phyloP scores from a whole-genome alignment of 352 stramenopile species.

The Phytophthora pistaciae region DNA sequence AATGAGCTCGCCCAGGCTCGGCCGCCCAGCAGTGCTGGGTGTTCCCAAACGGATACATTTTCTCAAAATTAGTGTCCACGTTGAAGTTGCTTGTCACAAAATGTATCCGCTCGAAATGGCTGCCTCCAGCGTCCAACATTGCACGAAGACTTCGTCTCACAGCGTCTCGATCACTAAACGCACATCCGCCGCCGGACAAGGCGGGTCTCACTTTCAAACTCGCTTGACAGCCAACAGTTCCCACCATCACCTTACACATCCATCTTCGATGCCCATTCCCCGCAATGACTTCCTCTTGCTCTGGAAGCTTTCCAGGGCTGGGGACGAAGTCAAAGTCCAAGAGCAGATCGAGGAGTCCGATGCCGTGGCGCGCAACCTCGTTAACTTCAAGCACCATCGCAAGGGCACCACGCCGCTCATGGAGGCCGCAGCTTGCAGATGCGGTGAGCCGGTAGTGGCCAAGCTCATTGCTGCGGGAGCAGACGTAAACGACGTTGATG shows the following conservation, averaged over 20 bases:
- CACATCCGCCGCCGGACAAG: too few relatives aligned
- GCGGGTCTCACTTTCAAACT: slow-evolving; percentile 22
- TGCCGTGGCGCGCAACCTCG: slow-evolving; percentile 40
- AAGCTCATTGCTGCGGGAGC: slow-evolving; percentile 63
- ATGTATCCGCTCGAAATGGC: slow-evolving; percentile 32
- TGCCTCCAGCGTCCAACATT: slow-evolving; percentile 30
- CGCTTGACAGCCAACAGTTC: slow-evolving; percentile 6
- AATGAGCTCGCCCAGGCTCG: slow-evolving; percentile 7
- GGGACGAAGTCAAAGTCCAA: slow-evolving; percentile 38
- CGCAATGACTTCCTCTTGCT: slow-evolving; percentile 40
- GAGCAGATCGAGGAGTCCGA: slow-evolving; percentile 39
- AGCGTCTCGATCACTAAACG: slow-evolving; percentile 4
- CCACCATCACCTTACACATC: background rate
- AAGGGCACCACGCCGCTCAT: slow-evolving; percentile 81
- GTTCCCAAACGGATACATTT: slow-evolving; percentile 18
- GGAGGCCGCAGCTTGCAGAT: slow-evolving; percentile 56
- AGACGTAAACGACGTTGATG: slow-evolving; percentile 53
- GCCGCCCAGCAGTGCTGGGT: slow-evolving; percentile 22
- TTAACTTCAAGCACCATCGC: slow-evolving; percentile 46
- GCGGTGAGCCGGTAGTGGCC: slow-evolving; percentile 46
- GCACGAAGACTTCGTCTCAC: slow-evolving; percentile 12
- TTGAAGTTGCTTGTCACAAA: slow-evolving; percentile 36
- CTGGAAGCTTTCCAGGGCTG: slow-evolving; percentile 39
- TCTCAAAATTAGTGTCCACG: background rate
- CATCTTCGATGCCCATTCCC: slow-evolving; percentile 31